A percentile compares a stretch with the other conserved stretches of the same genome.
Evolutionary conservation across 2,329 filamentous ascomycete species (phyloP).

Genomic region (Lojkania enalia): DNA sequence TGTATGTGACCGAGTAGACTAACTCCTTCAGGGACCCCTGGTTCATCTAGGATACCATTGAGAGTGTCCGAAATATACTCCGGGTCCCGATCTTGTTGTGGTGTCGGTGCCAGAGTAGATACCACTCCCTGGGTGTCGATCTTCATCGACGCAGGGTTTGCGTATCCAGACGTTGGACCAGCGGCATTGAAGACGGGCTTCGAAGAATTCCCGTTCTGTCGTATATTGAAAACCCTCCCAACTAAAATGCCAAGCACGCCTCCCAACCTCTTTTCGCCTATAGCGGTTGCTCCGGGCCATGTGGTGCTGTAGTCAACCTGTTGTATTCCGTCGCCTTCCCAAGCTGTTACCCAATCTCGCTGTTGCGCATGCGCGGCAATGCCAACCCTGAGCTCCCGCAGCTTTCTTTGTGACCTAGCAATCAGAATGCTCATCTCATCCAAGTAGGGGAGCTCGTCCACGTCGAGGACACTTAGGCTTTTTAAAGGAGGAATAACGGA

Average conservation of each 20-base stretch:
- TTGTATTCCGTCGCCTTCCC: conserved; percentile 64
- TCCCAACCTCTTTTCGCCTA: conserved; percentile 66
- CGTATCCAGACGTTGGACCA: conserved; percentile 18
- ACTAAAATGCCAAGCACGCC: conserved; percentile 71
- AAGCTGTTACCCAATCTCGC: conserved; percentile 62
- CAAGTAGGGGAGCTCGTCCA: conserved; percentile 80
- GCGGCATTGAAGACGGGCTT: conserved; percentile 12
- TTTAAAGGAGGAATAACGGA: conserved; percentile 75
- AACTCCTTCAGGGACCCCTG: conserved; percentile 28
- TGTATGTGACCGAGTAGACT: conserved; percentile 26
- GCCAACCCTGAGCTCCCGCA: conserved; percentile 74
- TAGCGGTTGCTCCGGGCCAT: conserved; percentile 55
- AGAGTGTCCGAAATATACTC: conserved; percentile 33
- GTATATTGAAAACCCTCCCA: conserved; percentile 66
- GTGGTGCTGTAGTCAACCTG: conserved; percentile 64
- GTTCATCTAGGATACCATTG: conserved; percentile 29
- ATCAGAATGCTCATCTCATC: conserved; percentile 82
- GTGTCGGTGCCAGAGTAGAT: conserved; percentile 22
- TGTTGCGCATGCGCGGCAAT: conserved; percentile 61
- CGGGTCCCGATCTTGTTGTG: conserved; percentile 28
- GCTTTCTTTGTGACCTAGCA: conserved; percentile 65
- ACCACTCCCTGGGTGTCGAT: conserved; percentile 13
- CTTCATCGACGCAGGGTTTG: conserved; percentile 25
- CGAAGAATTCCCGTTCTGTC: conserved; percentile 38
- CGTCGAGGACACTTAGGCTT: conserved; percentile 75